phyloP scores from a whole-genome alignment of 148 eudicot genomes.

The Simmondsia chinensis region DNA sequence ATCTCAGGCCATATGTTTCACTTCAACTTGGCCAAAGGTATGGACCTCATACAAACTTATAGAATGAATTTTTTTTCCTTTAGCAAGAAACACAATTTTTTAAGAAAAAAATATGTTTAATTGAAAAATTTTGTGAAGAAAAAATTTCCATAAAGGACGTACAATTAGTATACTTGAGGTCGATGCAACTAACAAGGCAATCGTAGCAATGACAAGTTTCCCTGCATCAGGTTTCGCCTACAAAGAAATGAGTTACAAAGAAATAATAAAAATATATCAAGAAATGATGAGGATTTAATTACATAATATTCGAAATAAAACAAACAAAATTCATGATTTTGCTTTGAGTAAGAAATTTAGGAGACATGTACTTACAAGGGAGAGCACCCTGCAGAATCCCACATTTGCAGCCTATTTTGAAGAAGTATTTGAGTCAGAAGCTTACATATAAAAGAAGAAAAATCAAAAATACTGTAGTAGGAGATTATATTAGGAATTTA shows the following conservation, averaged over 20 bases:
- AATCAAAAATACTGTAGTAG: not conserved
- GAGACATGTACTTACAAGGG: conserved; percentile 51
- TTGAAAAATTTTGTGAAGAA: no score
- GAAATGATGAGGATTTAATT: not conserved
- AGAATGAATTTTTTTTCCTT: no score
- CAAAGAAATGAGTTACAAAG: conserved; percentile 3
- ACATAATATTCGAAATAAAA: not conserved
- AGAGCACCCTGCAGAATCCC: conserved; percentile 57
- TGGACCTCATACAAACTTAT: no score
- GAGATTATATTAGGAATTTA: no score
- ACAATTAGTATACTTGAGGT: conserved; percentile 68
- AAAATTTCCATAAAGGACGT: conserved; percentile 11
- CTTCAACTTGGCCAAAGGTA: no score
- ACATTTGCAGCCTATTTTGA: conserved; percentile 66
- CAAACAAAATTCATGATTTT: no score
- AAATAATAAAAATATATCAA: not conserved
- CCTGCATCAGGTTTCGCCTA: conserved; percentile 90
- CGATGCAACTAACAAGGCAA: conserved; percentile 77
- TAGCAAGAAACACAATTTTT: no score
- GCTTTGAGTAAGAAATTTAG: not conserved
- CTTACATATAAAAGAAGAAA: not conserved
- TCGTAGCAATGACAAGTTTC: conserved; percentile 55
- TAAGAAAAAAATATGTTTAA: not conserved
- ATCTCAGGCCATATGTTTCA: no score
- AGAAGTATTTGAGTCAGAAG: conserved; percentile 15